These are phyloP conservation scores for Apiospora koreana DNA, from an alignment of 2,329 filamentous ascomycete genomes.

Conservation along the genomic window DNA sequence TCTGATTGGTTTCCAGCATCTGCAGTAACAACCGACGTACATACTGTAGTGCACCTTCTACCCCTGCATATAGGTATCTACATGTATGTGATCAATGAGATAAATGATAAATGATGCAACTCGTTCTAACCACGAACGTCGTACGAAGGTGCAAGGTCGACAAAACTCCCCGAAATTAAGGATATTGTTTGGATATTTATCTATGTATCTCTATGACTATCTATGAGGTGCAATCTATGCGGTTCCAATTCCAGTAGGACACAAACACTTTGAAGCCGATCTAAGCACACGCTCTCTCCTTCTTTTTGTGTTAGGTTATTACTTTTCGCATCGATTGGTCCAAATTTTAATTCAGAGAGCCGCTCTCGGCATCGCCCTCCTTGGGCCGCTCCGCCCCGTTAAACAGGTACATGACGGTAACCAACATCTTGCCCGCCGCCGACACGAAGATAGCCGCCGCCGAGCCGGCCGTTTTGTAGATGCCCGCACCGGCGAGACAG, in stretches of 20 bases:
- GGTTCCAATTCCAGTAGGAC: background rate
- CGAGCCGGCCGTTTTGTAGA: constrained; percentile 45
- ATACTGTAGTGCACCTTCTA: background rate
- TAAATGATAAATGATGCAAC: too few relatives aligned
- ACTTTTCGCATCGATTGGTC: background rate
- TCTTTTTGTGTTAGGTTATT: background rate
- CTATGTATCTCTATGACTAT: background rate
- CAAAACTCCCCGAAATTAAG: background rate
- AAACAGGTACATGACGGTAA: constrained; percentile 46
- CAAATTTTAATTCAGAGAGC: background rate
- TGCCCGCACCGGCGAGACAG: constrained; percentile 51
- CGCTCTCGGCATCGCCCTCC: constrained; percentile 18
- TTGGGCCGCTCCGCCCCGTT: constrained; percentile 38
- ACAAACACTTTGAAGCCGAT: background rate
- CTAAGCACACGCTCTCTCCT: background rate
- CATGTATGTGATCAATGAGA: too few relatives aligned
- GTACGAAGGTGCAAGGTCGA: background rate
- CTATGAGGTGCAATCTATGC: background rate
- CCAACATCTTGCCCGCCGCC: constrained; percentile 46
- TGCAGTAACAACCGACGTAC: background rate
- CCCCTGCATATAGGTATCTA: too few relatives aligned
- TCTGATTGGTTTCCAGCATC: background rate
- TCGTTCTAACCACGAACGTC: too few relatives aligned
- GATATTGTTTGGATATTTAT: background rate
- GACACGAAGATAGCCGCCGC: constrained; percentile 45